Conservation (phyloP, 192 early-diverging fungal genomes). For the Neocallimastix lanati region DNA sequence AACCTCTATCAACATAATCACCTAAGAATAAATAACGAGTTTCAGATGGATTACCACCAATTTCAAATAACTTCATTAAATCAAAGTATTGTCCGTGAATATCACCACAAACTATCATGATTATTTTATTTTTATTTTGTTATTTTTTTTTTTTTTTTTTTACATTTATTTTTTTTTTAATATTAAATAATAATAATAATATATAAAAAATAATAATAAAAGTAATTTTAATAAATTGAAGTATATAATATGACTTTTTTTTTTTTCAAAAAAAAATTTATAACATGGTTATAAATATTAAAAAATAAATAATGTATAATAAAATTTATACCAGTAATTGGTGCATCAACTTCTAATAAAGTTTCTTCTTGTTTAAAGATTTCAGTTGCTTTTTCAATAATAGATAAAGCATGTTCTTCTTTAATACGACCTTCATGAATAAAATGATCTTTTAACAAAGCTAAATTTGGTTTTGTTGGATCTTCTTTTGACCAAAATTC, state of each 20-base stretch:
- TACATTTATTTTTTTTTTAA: too few relatives aligned
- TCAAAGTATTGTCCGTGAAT: conserved; percentile 98
- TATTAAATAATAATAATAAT: too few relatives aligned
- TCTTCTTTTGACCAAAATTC: conserved; percentile 53
- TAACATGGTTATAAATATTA: too few relatives aligned
- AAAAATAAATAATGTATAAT: too few relatives aligned
- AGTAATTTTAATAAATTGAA: too few relatives aligned
- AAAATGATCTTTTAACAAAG: conserved; percentile 80
- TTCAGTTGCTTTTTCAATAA: conserved; percentile 66
- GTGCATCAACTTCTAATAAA: conserved; percentile 71
- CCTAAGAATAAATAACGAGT: conserved; percentile 88
- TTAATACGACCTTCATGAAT: conserved; percentile 78
- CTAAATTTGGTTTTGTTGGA: conserved; percentile 53
- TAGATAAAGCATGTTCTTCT: conserved; percentile 76
- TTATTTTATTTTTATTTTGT: too few relatives aligned
- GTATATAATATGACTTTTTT: too few relatives aligned
- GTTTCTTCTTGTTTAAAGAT: conserved; percentile 66
- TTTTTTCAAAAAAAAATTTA: too few relatives aligned
- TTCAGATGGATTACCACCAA: conserved; percentile 77
- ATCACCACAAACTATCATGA: conserved; percentile 92
- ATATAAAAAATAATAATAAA: too few relatives aligned
- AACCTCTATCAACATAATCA: conserved; percentile 93
- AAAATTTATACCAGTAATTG: conserved; percentile 56
- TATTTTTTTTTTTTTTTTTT: too few relatives aligned
- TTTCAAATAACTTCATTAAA: conserved; percentile 94